phyloP scores from a whole-genome alignment of 495 filamentous ascomycete species.

The Penicillium diatomitis region DNA sequence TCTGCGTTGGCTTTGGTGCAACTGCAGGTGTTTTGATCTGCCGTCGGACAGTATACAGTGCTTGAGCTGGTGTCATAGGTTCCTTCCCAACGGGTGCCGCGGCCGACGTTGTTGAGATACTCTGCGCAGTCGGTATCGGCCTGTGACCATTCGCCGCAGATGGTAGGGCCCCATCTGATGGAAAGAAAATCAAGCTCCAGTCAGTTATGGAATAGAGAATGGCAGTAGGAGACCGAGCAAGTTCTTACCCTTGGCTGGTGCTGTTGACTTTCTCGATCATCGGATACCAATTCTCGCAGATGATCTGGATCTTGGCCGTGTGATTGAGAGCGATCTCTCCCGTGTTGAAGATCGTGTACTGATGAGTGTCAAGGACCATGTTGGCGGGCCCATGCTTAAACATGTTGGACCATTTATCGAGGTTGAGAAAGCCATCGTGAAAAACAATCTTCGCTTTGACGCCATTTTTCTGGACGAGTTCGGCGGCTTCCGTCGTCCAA shows the following conservation, averaged over 20 bases:
- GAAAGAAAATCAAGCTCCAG: too few relatives aligned
- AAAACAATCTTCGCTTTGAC: constrained; percentile 59
- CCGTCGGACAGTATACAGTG: constrained; percentile 61
- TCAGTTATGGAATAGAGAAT: too few relatives aligned
- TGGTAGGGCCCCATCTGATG: constrained; percentile 77
- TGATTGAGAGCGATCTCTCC: constrained; percentile 66
- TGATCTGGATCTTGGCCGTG: constrained; percentile 67
- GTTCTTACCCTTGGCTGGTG: constrained; percentile 54
- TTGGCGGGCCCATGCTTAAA: constrained; percentile 40
- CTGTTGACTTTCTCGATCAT: constrained; percentile 66
- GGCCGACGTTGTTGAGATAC: constrained; percentile 82
- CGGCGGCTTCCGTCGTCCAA: constrained; percentile 60
- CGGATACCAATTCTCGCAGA: constrained; percentile 74
- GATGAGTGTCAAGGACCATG: constrained; percentile 84
- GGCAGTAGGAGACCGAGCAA: neutral
- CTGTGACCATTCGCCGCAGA: constrained; percentile 96
- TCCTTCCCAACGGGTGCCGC: constrained; percentile 86
- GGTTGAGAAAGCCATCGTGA: constrained; percentile 76
- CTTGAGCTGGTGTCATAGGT: constrained; percentile 54
- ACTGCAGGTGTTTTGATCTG: constrained; percentile 48
- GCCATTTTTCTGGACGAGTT: constrained; percentile 60
- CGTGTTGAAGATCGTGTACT: constrained; percentile 83
- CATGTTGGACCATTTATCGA: constrained; percentile 69
- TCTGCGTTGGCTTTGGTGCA: constrained; percentile 72
- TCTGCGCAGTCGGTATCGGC: constrained; percentile 92